Evolutionary conservation across 495 filamentous ascomycete genomes (phyloP).

Genomic region (Bacidia gigantensis): DNA sequence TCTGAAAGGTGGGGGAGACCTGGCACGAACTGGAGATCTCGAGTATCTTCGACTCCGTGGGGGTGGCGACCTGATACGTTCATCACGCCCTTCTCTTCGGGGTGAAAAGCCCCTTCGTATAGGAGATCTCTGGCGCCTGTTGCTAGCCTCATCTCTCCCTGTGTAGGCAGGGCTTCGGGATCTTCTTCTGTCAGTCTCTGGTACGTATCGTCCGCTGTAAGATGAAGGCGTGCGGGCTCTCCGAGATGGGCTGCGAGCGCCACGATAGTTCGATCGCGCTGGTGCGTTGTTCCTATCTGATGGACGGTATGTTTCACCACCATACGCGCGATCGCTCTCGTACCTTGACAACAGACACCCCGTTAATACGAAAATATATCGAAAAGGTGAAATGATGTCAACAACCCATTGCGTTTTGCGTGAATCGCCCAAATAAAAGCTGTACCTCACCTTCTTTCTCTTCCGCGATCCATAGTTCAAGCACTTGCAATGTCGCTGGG

Average conservation of each 20-base stretch:
- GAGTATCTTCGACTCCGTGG: conserved; percentile 26
- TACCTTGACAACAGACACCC: conserved; percentile 27
- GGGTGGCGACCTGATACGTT: conserved; percentile 29
- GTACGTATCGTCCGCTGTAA: conserved; percentile 36
- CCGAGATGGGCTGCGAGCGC: conserved; percentile 23
- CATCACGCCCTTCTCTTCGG: conserved; percentile 33
- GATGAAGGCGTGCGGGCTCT: conserved; percentile 17
- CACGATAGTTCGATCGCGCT: conserved; percentile 29
- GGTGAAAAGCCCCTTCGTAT: conserved; percentile 33
- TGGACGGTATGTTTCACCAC: conserved; percentile 42
- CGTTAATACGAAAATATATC: too few relatives aligned
- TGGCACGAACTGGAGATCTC: conserved; percentile 31
- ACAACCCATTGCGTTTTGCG: not conserved
- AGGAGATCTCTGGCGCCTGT: conserved; percentile 30
- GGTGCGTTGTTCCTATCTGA: conserved; percentile 24
- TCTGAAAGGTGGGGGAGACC: conserved; percentile 24
- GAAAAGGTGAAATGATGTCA: too few relatives aligned
- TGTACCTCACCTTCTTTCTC: conserved; percentile 31
- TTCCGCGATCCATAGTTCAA: conserved; percentile 35
- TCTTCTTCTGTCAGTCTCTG: conserved; percentile 32
- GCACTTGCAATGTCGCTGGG: too few relatives aligned
- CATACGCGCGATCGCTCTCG: conserved; percentile 27
- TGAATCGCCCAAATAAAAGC: not conserved
- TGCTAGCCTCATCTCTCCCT: conserved; percentile 24
- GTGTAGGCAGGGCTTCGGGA: conserved; percentile 34